phyloP scores from a whole-genome alignment of 192 early-diverging fungal genomes.

The Podila epicladia region DNA sequence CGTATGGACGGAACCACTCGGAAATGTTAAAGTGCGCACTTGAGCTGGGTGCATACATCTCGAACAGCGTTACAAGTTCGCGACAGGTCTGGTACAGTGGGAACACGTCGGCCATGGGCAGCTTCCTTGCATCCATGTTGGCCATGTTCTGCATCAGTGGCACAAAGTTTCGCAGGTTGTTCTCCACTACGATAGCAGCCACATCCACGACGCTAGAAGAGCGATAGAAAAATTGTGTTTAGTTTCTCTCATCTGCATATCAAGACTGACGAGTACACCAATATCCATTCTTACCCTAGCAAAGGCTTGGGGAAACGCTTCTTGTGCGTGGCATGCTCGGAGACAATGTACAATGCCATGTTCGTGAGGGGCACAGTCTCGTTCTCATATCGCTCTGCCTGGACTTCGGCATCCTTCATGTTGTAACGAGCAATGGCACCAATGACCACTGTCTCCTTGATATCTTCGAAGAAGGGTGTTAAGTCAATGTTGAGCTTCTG shows the following conservation, averaged over 20 bases:
- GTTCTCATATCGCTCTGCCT: conserved; percentile 42
- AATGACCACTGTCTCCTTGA: conserved; percentile 37
- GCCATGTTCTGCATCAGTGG: conserved; percentile 67
- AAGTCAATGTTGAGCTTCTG: conserved; percentile 39
- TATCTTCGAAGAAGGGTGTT: conserved; percentile 48
- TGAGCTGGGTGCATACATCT: conserved; percentile 54
- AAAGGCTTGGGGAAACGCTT: conserved; percentile 42
- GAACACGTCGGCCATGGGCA: conserved; percentile 59
- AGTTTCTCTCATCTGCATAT: neutral
- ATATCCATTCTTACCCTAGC: conserved; percentile 25
- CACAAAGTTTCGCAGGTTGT: conserved; percentile 62
- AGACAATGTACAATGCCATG: conserved; percentile 44
- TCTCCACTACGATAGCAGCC: conserved; percentile 57
- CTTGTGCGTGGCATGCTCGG: conserved; percentile 39
- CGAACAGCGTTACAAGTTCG: conserved; percentile 57
- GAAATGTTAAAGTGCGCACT: conserved; percentile 72
- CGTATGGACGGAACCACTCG: conserved; percentile 74
- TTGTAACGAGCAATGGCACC: conserved; percentile 33
- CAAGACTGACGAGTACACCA: neutral
- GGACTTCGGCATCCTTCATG: conserved; percentile 37
- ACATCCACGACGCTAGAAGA: conserved; percentile 36
- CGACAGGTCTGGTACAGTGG: conserved; percentile 65
- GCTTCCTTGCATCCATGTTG: conserved; percentile 53
- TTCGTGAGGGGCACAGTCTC: conserved; percentile 43
- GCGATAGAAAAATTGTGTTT: neutral